These are phyloP conservation scores for Ogataea nitratoaversa DNA, from an alignment of 805 yeast genomes.

Conservation along the genomic window DNA sequence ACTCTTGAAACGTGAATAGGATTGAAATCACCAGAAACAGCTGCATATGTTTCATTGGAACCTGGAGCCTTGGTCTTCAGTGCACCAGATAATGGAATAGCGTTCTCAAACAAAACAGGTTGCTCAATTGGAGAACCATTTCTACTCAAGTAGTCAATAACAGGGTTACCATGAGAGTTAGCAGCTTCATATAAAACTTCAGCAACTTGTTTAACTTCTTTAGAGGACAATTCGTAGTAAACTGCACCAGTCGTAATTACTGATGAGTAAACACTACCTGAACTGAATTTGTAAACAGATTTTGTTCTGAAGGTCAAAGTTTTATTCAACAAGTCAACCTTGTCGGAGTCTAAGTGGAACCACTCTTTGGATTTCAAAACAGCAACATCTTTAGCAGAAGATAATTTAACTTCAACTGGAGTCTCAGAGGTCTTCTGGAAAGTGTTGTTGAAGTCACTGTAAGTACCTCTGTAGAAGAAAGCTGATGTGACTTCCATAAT, in stretches of 20 bases:
- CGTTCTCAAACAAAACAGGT: conserved; percentile 84
- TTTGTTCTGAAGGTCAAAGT: conserved; percentile 85
- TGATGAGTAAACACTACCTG: conserved; percentile 68
- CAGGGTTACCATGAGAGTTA: conserved; percentile 95
- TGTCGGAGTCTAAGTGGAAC: conserved; percentile 78
- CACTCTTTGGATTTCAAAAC: conserved; percentile 94
- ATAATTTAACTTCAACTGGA: conserved; percentile 74
- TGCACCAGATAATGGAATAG: conserved; percentile 74
- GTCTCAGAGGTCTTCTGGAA: conserved; percentile 85
- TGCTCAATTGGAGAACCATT: conserved; percentile 93
- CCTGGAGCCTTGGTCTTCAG: conserved; percentile 81
- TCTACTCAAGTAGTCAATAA: conserved; percentile 86
- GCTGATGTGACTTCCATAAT: conserved; percentile 93
- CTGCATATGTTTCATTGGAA: conserved; percentile 94
- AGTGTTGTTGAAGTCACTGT: conserved; percentile 84
- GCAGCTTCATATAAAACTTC: conserved; percentile 85
- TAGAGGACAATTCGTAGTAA: conserved; percentile 83
- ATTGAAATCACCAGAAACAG: conserved; percentile 96
- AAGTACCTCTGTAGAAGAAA: conserved; percentile 94
- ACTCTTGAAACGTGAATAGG: conserved; percentile 97
- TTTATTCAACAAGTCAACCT: conserved; percentile 68
- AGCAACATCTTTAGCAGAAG: conserved; percentile 83
- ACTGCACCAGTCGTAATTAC: conserved; percentile 85
- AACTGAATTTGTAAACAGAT: conserved; percentile 78
- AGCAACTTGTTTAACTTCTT: conserved; percentile 82